Evolutionary conservation across 1,284 basidiomycete genomes (phyloP).

Genomic region (Tilletia indica): DNA sequence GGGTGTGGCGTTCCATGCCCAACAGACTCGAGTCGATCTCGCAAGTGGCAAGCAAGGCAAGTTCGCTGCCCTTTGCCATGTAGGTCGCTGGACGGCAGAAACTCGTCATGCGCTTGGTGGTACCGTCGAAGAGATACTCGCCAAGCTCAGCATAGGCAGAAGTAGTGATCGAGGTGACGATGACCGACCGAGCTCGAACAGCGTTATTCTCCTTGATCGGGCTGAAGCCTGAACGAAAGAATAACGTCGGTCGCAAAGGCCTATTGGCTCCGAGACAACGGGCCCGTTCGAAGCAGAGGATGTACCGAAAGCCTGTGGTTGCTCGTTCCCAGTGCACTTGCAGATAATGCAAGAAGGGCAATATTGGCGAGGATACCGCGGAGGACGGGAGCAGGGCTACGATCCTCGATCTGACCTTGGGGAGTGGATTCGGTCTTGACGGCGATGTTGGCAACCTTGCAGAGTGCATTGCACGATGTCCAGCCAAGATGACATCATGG

Average conservation of each 20-base stretch:
- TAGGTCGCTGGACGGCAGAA: conserved; percentile 30
- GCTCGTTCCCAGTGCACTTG: conserved; percentile 31
- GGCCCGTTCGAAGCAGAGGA: not conserved
- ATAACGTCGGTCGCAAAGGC: not conserved
- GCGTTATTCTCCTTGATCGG: conserved; percentile 7
- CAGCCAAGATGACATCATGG: not conserved
- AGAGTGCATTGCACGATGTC: conserved; percentile 36
- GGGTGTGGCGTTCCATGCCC: conserved; percentile 24
- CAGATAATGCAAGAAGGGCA: conserved; percentile 39
- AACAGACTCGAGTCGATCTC: conserved; percentile 26
- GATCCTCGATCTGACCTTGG: conserved; percentile 28
- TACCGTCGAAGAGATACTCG: conserved; percentile 53
- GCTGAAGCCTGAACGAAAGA: not conserved
- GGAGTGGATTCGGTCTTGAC: conserved; percentile 18
- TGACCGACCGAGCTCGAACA: conserved; percentile 25
- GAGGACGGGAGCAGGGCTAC: conserved; percentile 33
- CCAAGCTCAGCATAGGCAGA: conserved; percentile 27
- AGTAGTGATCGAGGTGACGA: conserved; percentile 24
- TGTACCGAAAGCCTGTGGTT: not conserved
- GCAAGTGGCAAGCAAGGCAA: not conserved
- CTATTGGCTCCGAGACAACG: not conserved
- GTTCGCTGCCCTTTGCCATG: not conserved
- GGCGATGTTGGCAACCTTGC: conserved; percentile 44
- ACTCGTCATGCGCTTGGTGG: conserved; percentile 52
- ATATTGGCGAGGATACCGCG: conserved; percentile 49